Conservation (phyloP, 1,139 yeast species). For the Geotrichum armillariae region DNA sequence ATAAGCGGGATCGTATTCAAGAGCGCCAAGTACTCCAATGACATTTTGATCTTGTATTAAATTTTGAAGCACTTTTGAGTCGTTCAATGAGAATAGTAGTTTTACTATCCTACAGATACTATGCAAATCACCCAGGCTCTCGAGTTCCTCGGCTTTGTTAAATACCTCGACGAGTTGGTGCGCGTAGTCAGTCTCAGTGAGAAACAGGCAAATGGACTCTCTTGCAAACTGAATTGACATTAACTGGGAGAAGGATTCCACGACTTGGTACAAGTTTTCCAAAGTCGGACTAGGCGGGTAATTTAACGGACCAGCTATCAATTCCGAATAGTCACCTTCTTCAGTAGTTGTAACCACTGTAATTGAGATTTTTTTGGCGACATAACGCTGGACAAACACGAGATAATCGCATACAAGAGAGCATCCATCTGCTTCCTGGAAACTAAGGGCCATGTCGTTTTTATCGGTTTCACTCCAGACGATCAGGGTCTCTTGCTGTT, state of each 20-base stretch:
- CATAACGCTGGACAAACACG: conserved; percentile 60
- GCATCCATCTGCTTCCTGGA: conserved; percentile 92
- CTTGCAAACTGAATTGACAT: conserved; percentile 35
- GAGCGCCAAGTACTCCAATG: conserved; percentile 69
- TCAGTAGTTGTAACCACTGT: conserved; percentile 58
- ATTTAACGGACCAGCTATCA: conserved; percentile 76
- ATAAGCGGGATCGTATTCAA: conserved; percentile 88
- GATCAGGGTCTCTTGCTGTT: conserved; percentile 91
- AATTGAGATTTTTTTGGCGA: conserved; percentile 69
- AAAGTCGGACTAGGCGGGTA: conserved; percentile 61
- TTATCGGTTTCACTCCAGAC: conserved; percentile 90
- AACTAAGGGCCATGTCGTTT: conserved; percentile 82
- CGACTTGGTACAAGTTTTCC: conserved; percentile 46
- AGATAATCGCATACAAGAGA: conserved; percentile 79
- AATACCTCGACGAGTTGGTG: conserved; percentile 54
- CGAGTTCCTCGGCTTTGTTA: conserved; percentile 52
- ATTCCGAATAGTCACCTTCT: conserved; percentile 60
- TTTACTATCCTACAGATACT: conserved; percentile 71
- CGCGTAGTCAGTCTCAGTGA: conserved; percentile 49
- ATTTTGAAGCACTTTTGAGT: conserved; percentile 63
- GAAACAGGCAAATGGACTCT: conserved; percentile 35
- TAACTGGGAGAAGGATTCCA: conserved; percentile 40
- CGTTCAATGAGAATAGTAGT: conserved; percentile 64
- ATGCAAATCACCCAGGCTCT: conserved; percentile 56
- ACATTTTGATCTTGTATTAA: conserved; percentile 64